Evolutionary conservation across 805 yeast genomes (phyloP).

Genomic region (Kazachstania kunashirensis): DNA sequence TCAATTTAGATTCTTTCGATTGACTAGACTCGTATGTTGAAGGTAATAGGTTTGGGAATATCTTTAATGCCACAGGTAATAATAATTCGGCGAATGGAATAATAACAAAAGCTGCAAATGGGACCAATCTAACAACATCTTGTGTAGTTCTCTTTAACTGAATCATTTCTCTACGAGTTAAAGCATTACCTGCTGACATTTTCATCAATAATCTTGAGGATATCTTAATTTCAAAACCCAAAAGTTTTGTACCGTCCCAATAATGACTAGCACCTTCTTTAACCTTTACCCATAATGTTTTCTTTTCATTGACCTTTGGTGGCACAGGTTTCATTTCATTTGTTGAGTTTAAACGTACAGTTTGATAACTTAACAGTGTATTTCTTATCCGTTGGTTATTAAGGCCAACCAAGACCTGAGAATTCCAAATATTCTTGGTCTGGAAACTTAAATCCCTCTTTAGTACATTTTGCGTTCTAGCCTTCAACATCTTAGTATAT

Average conservation of each 20-base stretch:
- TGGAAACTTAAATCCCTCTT: too few relatives aligned
- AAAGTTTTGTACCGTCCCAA: constrained; percentile 90
- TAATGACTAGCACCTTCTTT: constrained; percentile 86
- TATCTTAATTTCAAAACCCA: constrained; percentile 82
- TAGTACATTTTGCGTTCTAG: too few relatives aligned
- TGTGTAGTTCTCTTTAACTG: constrained; percentile 81
- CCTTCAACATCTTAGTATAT: too few relatives aligned
- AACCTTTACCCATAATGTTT: constrained; percentile 65
- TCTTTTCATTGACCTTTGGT: neutral
- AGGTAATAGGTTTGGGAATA: constrained; percentile 92
- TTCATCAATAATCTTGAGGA: constrained; percentile 73
- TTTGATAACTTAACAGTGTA: too few relatives aligned
- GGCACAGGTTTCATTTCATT: neutral
- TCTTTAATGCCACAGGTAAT: constrained; percentile 76
- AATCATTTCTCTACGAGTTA: constrained; percentile 80
- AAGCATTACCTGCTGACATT: constrained; percentile 80
- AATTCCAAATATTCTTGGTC: too few relatives aligned
- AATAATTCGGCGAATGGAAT: constrained; percentile 92
- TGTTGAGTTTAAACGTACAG: constrained; percentile 5
- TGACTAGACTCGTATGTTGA: constrained; percentile 73
- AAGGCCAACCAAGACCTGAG: too few relatives aligned
- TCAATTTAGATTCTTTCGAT: constrained; percentile 50
- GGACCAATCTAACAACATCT: constrained; percentile 81
- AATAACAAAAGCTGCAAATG: constrained; percentile 81
- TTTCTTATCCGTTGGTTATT: too few relatives aligned